phyloP scores from a whole-genome alignment of 768 basidiomycete genomes.

The Podaxis pistillaris region DNA sequence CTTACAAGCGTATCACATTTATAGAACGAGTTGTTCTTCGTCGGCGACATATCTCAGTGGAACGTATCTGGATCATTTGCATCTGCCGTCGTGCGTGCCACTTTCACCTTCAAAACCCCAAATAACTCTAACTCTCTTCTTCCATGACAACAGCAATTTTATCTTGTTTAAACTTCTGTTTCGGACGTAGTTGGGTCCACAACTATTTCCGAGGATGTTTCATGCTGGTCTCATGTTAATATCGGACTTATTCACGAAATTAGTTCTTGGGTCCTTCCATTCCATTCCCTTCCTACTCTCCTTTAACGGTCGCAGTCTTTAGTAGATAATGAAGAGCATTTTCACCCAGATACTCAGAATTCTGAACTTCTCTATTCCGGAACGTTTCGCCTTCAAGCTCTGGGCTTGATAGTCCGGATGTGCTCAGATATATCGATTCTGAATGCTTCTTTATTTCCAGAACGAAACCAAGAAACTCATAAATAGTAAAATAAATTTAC shows the following conservation, averaged over 20 bases:
- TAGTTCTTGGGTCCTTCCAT: too few species aligned
- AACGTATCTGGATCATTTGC: constrained; percentile 32
- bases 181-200: neutral
- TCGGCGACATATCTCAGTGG: constrained; percentile 40
- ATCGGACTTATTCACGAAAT: neutral
- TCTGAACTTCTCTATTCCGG: neutral
- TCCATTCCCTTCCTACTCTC: too few species aligned
- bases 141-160: constrained; percentile 19
- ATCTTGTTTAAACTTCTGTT: constrained; percentile 17
- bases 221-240: neutral
- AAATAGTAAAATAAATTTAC: neutral
- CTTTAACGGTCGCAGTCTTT: too few species aligned
- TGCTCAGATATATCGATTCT: neutral
- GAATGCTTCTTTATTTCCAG: neutral
- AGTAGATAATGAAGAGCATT: too few species aligned
- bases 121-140: neutral
- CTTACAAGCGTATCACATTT: neutral
- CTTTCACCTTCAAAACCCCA: neutral
- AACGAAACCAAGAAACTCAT: neutral
- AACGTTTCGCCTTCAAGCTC: neutral
- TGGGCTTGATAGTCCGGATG: neutral
- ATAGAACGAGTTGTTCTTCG: constrained; percentile 41
- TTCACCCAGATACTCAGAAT: too few species aligned
- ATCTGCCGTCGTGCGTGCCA: constrained; percentile 32
- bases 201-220: neutral